Evolutionary conservation across 2,329 filamentous ascomycete species (phyloP), one percentile per base, ranked within the genome.

Genomic region (Hymenoscyphus repandus): DNA sequence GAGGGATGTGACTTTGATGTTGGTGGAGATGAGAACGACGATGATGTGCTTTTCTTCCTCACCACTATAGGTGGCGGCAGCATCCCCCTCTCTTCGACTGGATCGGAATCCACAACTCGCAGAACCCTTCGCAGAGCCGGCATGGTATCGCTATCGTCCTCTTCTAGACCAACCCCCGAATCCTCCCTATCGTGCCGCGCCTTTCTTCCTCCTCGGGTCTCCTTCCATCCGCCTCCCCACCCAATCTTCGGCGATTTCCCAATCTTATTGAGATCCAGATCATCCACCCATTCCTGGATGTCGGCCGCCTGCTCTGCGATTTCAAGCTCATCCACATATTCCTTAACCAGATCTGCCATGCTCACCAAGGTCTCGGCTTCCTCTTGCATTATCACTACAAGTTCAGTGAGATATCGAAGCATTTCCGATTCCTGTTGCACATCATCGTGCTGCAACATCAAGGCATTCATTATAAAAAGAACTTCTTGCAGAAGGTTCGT

Each of bases 381-480:
- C 18, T 58, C 52, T 42, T 60, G 58, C 58, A 60, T 51, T 13
- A 57, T 58, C 2, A 55, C 50, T 2, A 60, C 56, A 5, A 60
- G 30, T 27, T 58, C 52, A 2, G 56, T 53, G 10, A 60, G 33
- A 17, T 54, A 53, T 3, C 22, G 15, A 7, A 58, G 32, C 13
- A 56, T 27, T 10, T 39, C 47, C 15, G 56, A 51, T 40, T 60
- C 56, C 11, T 41, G 45, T n/a, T 46, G 15, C 1, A 55, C 50
- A 2, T 45, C 37, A 5, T 36, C 39, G 32, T 55, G 50, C 31
- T 51, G 36, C 0, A 37, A 31, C 53, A 58, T 55, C 27, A 58
- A 51, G n/a, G 32, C 38, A 27, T 57, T 54, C 56, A 60, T 58
- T 17, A 60, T 52, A 3, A 33, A 42, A 15, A 60, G 30, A 2